These are phyloP conservation scores for Saussurea involucrata DNA, from an alignment of 129 eudicot genomes.

Conservation along the genomic window DNA sequence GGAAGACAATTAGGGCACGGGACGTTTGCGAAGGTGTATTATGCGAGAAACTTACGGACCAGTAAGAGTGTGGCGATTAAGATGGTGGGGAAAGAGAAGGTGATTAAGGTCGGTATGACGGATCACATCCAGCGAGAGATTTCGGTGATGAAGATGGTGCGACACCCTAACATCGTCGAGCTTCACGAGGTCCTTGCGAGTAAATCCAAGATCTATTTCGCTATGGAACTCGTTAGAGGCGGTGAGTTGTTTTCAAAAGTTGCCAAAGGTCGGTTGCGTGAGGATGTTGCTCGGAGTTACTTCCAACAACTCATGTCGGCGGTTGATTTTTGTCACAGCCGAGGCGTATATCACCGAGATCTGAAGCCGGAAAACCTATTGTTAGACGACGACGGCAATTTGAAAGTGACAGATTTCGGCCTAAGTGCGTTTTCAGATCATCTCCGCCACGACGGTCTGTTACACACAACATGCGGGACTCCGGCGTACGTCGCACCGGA, in stretches of 20 bases:
- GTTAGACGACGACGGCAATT: constrained; percentile 64
- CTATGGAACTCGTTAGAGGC: constrained; percentile 84
- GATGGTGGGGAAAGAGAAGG: constrained; percentile 76
- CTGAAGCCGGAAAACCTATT: constrained; percentile 80
- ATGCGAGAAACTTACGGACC: constrained; percentile 46
- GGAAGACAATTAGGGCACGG: constrained; percentile 83
- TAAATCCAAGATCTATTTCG: constrained; percentile 75
- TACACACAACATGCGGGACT: constrained; percentile 88
- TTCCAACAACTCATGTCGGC: constrained; percentile 89
- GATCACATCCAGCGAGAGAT: constrained; percentile 85
- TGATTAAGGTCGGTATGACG: constrained; percentile 69
- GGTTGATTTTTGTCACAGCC: constrained; percentile 89
- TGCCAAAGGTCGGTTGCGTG: constrained; percentile 54
- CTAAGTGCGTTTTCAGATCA: constrained; percentile 69
- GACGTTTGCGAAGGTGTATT: constrained; percentile 79
- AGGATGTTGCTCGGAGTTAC: constrained; percentile 63
- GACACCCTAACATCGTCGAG: constrained; percentile 76
- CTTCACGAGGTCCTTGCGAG: constrained; percentile 86
- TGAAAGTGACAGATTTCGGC: constrained; percentile 92
- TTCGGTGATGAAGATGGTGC: constrained; percentile 77
- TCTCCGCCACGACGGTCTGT: constrained; percentile 62
- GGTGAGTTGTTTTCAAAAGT: constrained; percentile 78
- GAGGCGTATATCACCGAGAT: constrained; percentile 89
- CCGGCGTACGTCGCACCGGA: constrained; percentile 96
- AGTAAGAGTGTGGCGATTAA: constrained; percentile 81